Conservation (phyloP, 352 stramenopile genomes). For the Thalassiosira sp. region DNA sequence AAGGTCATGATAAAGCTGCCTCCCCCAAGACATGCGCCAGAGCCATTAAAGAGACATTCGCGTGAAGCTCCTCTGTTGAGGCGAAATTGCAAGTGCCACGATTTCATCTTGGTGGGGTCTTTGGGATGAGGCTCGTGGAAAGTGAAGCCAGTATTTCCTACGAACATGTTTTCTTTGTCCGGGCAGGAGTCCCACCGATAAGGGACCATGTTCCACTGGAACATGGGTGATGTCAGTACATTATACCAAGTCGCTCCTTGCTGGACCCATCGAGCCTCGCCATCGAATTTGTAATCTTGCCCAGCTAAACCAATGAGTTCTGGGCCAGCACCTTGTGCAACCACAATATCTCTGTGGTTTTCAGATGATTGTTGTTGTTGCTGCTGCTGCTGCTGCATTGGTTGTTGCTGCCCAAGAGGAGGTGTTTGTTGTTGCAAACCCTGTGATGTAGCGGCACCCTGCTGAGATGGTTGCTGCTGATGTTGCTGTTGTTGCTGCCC, state of each 20-base stretch:
- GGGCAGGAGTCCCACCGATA: background rate
- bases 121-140: background rate
- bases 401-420: background rate
- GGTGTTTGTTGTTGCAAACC: too few species aligned
- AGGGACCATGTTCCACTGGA: background rate
- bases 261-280: too few species aligned
- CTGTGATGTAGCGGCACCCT: too few species aligned
- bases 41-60: conserved; percentile 3
- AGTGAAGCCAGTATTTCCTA: background rate
- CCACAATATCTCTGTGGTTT: background rate
- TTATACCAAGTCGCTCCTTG: background rate
- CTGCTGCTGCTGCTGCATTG: background rate
- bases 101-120: conserved; percentile 10
- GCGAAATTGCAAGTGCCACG: conserved; percentile 12
- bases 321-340: background rate
- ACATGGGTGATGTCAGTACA: background rate
- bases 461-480: background rate
- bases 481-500: background rate
- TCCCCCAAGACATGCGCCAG: background rate
- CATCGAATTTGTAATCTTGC: background rate
- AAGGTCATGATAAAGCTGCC: conserved; percentile 24
- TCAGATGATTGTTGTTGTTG: background rate
- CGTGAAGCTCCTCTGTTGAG: background rate
- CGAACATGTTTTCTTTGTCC: background rate
- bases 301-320: background rate